These are phyloP conservation scores for Acrocalymma vagum DNA, from an alignment of 2,329 filamentous ascomycete genomes.

Conservation along the genomic window DNA sequence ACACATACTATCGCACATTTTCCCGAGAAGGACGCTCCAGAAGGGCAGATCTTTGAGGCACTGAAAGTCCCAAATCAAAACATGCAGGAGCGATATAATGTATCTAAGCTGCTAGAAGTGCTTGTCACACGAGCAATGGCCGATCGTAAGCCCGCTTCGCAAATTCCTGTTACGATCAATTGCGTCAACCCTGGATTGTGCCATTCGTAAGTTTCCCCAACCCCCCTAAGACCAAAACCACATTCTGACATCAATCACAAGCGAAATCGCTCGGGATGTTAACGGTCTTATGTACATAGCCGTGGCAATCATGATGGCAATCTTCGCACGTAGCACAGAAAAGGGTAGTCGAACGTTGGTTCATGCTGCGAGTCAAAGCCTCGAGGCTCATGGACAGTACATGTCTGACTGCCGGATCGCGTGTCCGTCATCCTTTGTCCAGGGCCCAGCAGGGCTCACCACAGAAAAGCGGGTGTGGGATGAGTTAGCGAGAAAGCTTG, in stretches of 20 bases:
- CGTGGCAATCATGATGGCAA: slow-evolving; percentile 13
- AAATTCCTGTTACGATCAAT: slow-evolving; percentile 31
- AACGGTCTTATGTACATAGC: slow-evolving; percentile 13
- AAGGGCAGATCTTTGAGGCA: slow-evolving; percentile 26
- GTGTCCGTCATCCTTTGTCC: slow-evolving; percentile 36
- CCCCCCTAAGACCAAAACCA: background rate
- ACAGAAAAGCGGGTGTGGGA: slow-evolving; percentile 45
- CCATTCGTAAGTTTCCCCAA: slow-evolving; percentile 9
- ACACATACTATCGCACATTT: slow-evolving; percentile 30
- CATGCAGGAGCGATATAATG: slow-evolving; percentile 22
- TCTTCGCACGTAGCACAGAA: slow-evolving; percentile 44
- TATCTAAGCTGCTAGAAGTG: slow-evolving; percentile 35
- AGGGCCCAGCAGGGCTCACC: slow-evolving; percentile 38
- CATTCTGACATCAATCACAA: background rate
- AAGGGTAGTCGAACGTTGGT: slow-evolving; percentile 50
- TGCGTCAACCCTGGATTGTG: slow-evolving; percentile 36
- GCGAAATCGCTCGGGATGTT: slow-evolving; percentile 5
- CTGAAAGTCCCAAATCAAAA: slow-evolving; percentile 17
- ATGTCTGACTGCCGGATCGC: slow-evolving; percentile 38
- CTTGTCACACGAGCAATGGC: slow-evolving; percentile 26
- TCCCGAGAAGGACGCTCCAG: slow-evolving; percentile 16
- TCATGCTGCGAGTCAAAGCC: slow-evolving; percentile 35
- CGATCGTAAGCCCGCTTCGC: slow-evolving; percentile 6
- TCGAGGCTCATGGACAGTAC: slow-evolving; percentile 47
- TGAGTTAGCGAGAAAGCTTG: slow-evolving; percentile 45